Base-by-base conservation (phyloP, 1,284 basidiomycete genomes). In the Ustilago sp. region DNA sequence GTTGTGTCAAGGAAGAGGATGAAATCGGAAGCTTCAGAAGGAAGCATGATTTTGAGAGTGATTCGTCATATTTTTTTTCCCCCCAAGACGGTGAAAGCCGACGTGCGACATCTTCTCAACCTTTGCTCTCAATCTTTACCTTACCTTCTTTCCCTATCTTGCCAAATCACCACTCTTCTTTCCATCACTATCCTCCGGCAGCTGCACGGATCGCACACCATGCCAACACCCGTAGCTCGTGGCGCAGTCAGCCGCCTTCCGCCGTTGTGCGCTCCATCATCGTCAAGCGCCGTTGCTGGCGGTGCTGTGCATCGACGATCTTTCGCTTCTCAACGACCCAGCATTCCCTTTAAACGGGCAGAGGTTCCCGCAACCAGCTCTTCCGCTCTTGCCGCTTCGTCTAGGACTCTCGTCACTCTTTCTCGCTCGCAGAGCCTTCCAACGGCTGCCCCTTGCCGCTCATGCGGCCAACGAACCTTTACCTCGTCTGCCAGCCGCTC, bases 321-420 rank as follows among this genome's bases (percentile, higher is more conserved):
- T 31, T 60, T 66, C 17, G 41, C 53, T 38, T 52, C 67, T 13
- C 45, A 63, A 34, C 57, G 57, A 19, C n/a, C 50, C 8, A 47
- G 43, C 51, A 28, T 52, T 4, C 47, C 63, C 8, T 34, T 63
- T 3, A 9, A 36, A 7, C 51, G 60, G n/a, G 13, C 52, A 23
- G 60, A 60, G 3, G 19, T 19, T 12, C 23, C 62, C 23, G 15
- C 59, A n/a, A 52, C 60, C 3, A 43, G 51, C 55, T 57, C 63
- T 4, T 64, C 70, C 1, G 56, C 38, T 13, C 34, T 43, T 12
- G 38, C 70, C 4, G 64, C 63, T 43, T 66, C 69, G 3, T 73
- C 69, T 58, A 63, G 70, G 2, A 63, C 75, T 28, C 67, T 77
- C 5, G 61, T 70, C 62, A 73, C 60, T 17, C 61, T 72, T 28